These are phyloP conservation scores for Fusarium cicatricum DNA, from an alignment of 2,329 filamentous ascomycete species.

Conservation along the genomic window DNA sequence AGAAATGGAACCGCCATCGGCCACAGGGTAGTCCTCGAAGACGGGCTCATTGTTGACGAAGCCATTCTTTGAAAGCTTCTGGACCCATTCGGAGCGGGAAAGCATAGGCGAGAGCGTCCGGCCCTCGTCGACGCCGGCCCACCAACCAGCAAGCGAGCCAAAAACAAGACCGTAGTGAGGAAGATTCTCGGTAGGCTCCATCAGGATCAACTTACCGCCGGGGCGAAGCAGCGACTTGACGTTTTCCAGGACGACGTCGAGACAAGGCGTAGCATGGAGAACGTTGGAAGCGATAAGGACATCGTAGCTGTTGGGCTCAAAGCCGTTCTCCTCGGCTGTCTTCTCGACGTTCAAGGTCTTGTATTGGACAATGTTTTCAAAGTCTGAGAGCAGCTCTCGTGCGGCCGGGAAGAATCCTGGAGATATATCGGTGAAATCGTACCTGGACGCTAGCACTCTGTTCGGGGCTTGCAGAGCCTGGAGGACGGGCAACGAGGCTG, in stretches of 20 bases:
- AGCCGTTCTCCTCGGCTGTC: slow-evolving; percentile 46
- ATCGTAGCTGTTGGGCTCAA: slow-evolving; percentile 45
- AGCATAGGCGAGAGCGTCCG: slow-evolving; percentile 1
- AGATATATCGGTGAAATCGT: slow-evolving; percentile 57
- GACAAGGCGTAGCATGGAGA: slow-evolving; percentile 41
- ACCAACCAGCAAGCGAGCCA: slow-evolving; percentile 50
- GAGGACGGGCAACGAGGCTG: slow-evolving; percentile 49
- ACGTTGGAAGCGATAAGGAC: slow-evolving; percentile 47
- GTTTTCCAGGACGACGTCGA: slow-evolving; percentile 21
- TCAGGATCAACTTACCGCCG: slow-evolving; percentile 41
- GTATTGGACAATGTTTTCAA: slow-evolving; percentile 35
- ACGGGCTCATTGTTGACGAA: too few relatives aligned
- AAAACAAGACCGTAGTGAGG: slow-evolving; percentile 40
- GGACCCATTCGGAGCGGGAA: background rate
- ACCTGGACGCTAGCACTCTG: slow-evolving; percentile 28
- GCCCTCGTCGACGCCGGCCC: slow-evolving; percentile 44
- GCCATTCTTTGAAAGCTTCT: too few relatives aligned
- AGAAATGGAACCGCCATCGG: too few relatives aligned
- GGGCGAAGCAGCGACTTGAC: slow-evolving; percentile 34
- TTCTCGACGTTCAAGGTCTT: slow-evolving; percentile 43
- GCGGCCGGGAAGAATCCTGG: slow-evolving; percentile 51
- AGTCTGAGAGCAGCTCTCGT: slow-evolving; percentile 32
- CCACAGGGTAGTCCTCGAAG: too few relatives aligned
- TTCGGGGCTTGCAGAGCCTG: slow-evolving; percentile 33
- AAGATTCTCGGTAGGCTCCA: slow-evolving; percentile 39